Evolutionary conservation across 2,329 filamentous ascomycete species (phyloP).

Genomic region (Alternaria conjuncta): DNA sequence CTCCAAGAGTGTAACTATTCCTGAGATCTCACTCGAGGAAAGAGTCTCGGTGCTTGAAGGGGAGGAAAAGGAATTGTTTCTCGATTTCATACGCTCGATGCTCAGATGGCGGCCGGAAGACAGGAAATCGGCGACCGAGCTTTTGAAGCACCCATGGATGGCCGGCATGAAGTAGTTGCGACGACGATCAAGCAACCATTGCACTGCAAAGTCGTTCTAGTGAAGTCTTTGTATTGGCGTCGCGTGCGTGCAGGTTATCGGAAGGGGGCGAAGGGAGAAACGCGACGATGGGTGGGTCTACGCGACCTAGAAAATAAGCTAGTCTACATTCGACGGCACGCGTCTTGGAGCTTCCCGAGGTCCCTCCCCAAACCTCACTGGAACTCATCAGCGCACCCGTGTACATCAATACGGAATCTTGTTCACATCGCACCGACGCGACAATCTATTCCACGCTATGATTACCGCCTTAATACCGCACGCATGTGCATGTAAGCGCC

Average conservation of each 20-base stretch:
- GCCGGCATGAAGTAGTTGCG: neutral
- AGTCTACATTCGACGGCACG: neutral
- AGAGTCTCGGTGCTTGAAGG: slow-evolving; percentile 26
- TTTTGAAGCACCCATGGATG: slow-evolving; percentile 31
- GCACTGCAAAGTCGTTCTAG: neutral
- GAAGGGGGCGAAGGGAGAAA: neutral
- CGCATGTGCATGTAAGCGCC: neutral
- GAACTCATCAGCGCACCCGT: neutral
- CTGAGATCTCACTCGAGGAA: slow-evolving; percentile 24
- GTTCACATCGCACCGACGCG: neutral
- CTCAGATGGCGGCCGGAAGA: slow-evolving; percentile 47
- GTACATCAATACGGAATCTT: neutral
- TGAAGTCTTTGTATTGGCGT: neutral
- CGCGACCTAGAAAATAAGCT: neutral
- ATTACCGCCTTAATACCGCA: neutral
- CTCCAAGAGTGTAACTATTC: slow-evolving; percentile 18
- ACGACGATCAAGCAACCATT: neutral
- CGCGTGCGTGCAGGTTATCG: neutral
- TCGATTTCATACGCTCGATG: slow-evolving; percentile 45
- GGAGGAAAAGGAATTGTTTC: slow-evolving; percentile 39
- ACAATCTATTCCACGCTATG: neutral
- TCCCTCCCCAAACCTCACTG: neutral
- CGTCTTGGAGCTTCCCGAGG: neutral
- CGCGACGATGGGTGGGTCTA: neutral
- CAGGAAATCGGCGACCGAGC: slow-evolving; percentile 30